Conservation (phyloP, 306 rosid genomes). For the Acacia crassicarpa region DNA sequence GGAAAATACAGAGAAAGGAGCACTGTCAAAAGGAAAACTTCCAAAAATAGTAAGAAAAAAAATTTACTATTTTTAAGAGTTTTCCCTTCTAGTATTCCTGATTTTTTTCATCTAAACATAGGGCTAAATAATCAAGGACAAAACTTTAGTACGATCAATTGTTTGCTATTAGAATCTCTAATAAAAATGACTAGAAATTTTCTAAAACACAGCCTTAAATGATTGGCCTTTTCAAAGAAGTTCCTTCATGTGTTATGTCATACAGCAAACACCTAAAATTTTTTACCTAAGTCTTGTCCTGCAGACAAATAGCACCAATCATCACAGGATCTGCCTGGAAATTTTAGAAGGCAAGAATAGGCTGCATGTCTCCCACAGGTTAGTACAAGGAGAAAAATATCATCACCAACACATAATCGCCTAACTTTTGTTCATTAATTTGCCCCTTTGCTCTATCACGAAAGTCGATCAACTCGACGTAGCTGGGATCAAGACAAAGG, state of each 20-base stretch:
- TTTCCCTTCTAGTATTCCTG: no score
- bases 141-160: background rate
- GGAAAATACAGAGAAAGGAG: no score
- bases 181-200: background rate
- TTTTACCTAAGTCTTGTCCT: background rate
- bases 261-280: background rate
- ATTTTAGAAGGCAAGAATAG: conserved; percentile 34
- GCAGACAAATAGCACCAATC: conserved; percentile 19
- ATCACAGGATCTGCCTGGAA: conserved; percentile 23
- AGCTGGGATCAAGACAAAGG: conserved; percentile 76
- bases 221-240: background rate
- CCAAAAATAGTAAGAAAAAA: no score
- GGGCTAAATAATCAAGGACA: background rate
- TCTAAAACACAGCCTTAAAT: background rate
- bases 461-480: conserved; percentile 64
- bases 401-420: conserved; percentile 1
- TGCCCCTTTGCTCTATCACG: conserved; percentile 51
- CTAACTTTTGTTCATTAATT: conserved; percentile 43
- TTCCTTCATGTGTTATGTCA: background rate
- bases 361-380: conserved; percentile 36
- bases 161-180: background rate
- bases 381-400: conserved; percentile 19
- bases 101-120: no score
- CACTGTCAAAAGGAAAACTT: no score
- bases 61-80: no score